Percentiles rank a stretch among this genome's conserved stretches.
Evolutionary conservation across 352 stramenopile species (phyloP).

Genomic region (Pythium rishiriense): DNA sequence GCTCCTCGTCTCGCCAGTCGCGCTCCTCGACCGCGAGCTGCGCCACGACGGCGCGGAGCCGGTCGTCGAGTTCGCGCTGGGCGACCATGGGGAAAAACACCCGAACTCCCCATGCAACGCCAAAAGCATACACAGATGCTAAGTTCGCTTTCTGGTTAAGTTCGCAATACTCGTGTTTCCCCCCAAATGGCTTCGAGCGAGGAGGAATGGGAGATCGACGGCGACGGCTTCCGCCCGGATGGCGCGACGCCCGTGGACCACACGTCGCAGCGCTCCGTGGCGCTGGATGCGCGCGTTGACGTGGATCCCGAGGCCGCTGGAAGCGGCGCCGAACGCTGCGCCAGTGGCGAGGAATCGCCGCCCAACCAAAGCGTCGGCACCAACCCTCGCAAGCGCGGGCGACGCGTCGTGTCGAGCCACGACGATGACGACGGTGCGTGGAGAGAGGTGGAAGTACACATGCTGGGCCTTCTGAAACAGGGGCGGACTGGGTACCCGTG

Average conservation of each 20-base stretch:
- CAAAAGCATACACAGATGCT: no score
- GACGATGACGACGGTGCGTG: conserved; percentile 15
- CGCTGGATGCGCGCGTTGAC: not conserved
- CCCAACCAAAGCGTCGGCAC: not conserved
- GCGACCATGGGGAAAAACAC: no score
- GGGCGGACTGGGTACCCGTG: not conserved
- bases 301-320: not conserved
- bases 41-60: conserved; percentile 41
- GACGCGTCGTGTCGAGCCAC: conserved; percentile 3
- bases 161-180: not conserved
- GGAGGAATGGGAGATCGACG: conserved; percentile 17
- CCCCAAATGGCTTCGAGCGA: conserved; percentile 17
- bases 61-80: conserved; percentile 59
- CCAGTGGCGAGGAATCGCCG: conserved; percentile 1
- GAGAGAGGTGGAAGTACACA: no score
- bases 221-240: not conserved
- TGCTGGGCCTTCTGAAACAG: not conserved
- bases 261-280: not conserved
- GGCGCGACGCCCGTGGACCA: not conserved
- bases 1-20: conserved; percentile 62
- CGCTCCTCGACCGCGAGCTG: conserved; percentile 47
- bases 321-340: not conserved
- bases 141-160: not conserved
- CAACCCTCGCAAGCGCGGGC: conserved; percentile 14
- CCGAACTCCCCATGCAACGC: no score